Evolutionary conservation across 352 stramenopile genomes (phyloP).

Genomic region (Pythium pyrilobum): DNA sequence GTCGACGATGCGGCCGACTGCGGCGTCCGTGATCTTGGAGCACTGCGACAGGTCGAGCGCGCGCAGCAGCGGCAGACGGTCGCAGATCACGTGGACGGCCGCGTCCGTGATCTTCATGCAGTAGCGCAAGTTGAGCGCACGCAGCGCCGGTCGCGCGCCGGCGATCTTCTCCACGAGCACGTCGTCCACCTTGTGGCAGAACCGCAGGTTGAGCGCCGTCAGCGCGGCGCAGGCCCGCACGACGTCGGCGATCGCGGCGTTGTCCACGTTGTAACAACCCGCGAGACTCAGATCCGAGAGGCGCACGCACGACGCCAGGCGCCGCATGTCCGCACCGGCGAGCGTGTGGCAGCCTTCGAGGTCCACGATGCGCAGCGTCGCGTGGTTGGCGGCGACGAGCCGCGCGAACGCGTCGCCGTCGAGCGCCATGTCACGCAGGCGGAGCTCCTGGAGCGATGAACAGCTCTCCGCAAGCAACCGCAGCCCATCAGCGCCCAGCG

Average conservation of each 20-base stretch:
- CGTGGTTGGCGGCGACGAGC: conserved; percentile 39
- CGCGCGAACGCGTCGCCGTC: conserved; percentile 42
- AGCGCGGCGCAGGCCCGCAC: conserved; percentile 41
- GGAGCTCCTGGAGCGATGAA: conserved; percentile 45
- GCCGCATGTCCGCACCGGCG: conserved; percentile 39
- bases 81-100: conserved; percentile 49
- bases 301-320: conserved; percentile 32
- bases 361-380: conserved; percentile 56
- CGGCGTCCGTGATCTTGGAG: conserved; percentile 64
- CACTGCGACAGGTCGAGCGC: conserved; percentile 84
- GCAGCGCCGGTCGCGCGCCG: conserved; percentile 34
- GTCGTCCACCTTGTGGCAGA: conserved; percentile 83
- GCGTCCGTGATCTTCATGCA: conserved; percentile 84
- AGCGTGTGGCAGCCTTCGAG: conserved; percentile 77
- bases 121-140: conserved; percentile 77
- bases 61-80: conserved; percentile 34
- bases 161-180: conserved; percentile 58
- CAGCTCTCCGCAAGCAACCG: conserved; percentile 32
- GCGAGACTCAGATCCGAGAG: conserved; percentile 63
- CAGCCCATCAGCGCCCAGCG: conserved; percentile 39
- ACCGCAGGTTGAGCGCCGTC: conserved; percentile 65
- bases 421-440: conserved; percentile 66
- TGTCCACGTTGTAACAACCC: conserved; percentile 79
- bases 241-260: conserved; percentile 50
- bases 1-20: conserved; percentile 53